Conservation (phyloP, 805 yeast genomes). For the Sporopachydermia quercuum region DNA sequence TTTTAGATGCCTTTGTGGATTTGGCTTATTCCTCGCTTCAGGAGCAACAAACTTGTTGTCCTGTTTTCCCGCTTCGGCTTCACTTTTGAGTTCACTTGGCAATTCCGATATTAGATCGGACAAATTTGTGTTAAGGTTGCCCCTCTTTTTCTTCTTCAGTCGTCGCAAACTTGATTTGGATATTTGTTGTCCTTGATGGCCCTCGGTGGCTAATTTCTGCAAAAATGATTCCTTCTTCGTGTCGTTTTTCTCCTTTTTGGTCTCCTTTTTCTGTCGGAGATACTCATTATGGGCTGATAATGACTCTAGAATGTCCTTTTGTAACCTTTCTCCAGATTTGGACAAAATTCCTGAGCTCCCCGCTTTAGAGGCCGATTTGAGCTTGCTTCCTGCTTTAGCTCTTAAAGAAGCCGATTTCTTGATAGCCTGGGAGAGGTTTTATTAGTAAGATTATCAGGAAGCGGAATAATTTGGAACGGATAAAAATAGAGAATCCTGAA, state of each 20-base stretch:
- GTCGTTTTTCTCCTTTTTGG: slow-evolving; percentile 12
- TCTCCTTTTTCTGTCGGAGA: slow-evolving; percentile 7
- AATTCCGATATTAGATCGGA: slow-evolving; percentile 8
- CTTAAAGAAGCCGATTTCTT: slow-evolving; percentile 8
- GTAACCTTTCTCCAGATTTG: not conserved
- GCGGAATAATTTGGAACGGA: no score
- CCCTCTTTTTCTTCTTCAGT: slow-evolving; percentile 9
- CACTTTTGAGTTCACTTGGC: slow-evolving; percentile 1
- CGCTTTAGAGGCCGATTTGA: slow-evolving; percentile 3
- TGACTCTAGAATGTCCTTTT: not conserved
- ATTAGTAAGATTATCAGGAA: slow-evolving; percentile 4
- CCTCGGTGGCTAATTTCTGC: slow-evolving; percentile 3
- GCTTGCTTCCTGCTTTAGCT: slow-evolving; percentile 5
- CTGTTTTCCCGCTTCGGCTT: not conserved
- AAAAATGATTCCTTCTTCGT: slow-evolving; percentile 7
- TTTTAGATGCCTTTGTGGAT: slow-evolving; percentile 10
- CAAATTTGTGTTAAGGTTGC: slow-evolving; percentile 6
- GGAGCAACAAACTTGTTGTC: slow-evolving; percentile 6
- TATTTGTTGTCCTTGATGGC: slow-evolving; percentile 3
- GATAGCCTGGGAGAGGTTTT: slow-evolving; percentile 4
- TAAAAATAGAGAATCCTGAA: no score
- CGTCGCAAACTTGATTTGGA: slow-evolving; percentile 12
- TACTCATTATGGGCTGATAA: not conserved
- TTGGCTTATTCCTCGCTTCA: slow-evolving; percentile 3
- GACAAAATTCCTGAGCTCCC: slow-evolving; percentile 7